These are phyloP conservation scores for Vachellia pachyceras DNA, from an alignment of 306 rosid genomes.

Conservation along the genomic window DNA sequence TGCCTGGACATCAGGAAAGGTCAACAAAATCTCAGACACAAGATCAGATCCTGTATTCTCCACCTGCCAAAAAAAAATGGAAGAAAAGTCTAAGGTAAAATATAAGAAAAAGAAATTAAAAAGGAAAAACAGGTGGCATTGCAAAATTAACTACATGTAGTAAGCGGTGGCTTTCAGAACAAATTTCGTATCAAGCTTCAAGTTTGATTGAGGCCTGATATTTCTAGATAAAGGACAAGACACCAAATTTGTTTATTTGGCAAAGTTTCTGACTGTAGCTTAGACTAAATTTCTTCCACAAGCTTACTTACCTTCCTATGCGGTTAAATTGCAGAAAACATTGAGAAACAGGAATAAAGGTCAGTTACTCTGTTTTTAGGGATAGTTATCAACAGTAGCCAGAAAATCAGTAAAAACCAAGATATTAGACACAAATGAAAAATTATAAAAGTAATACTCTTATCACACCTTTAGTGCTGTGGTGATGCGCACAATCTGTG, in stretches of 20 bases:
- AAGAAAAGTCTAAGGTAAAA: background rate
- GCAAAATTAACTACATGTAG: slow-evolving; percentile 7
- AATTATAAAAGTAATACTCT: background rate
- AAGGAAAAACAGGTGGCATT: slow-evolving; percentile 4
- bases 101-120: background rate
- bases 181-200: slow-evolving; percentile 3
- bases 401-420: slow-evolving; percentile 17
- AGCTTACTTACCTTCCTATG: slow-evolving; percentile 10
- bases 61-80: slow-evolving; percentile 55
- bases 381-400: slow-evolving; percentile 12
- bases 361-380: slow-evolving; percentile 4
- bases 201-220: background rate
- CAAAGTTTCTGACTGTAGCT: slow-evolving; percentile 12
- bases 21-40: slow-evolving; percentile 64
- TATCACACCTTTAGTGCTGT: slow-evolving; percentile 76
- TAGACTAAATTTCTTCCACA: slow-evolving; percentile 26
- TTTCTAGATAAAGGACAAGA: slow-evolving; percentile 11
- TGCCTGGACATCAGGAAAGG: slow-evolving; percentile 73
- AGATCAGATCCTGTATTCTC: slow-evolving; percentile 72
- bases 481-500: slow-evolving; percentile 81
- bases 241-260: background rate
- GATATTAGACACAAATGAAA: background rate
- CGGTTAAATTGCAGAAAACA: background rate
- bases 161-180: slow-evolving; percentile 1
- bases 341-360: background rate